These are phyloP conservation scores for Lophiotrema nucula DNA, from an alignment of 495 filamentous ascomycete species.

Conservation along the genomic window DNA sequence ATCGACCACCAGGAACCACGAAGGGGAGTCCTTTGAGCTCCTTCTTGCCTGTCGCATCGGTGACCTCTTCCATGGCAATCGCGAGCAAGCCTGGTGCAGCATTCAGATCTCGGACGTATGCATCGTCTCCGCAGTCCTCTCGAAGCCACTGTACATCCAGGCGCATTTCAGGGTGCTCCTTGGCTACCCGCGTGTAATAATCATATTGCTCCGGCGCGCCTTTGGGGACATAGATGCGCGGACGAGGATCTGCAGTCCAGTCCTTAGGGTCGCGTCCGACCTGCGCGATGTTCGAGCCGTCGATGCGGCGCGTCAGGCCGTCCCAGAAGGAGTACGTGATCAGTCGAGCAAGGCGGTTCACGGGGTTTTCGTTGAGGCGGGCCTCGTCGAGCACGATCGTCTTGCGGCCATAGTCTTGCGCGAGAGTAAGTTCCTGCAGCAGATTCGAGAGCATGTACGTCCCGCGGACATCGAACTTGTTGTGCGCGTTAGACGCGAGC, in stretches of 20 bases:
- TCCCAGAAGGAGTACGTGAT: slow-evolving; percentile 90
- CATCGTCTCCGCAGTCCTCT: slow-evolving; percentile 67
- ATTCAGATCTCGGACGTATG: slow-evolving; percentile 72
- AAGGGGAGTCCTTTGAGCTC: slow-evolving; percentile 81
- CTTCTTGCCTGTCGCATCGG: slow-evolving; percentile 64
- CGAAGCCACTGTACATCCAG: slow-evolving; percentile 80
- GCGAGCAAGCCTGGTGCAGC: slow-evolving; percentile 84
- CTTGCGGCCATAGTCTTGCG: slow-evolving; percentile 79
- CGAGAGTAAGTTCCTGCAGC: slow-evolving; percentile 87
- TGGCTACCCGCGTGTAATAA: slow-evolving; percentile 78
- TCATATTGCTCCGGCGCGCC: slow-evolving; percentile 82
- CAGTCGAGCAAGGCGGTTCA: slow-evolving; percentile 76
- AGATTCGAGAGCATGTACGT: slow-evolving; percentile 96
- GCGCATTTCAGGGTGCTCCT: slow-evolving; percentile 72
- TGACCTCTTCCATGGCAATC: slow-evolving; percentile 76
- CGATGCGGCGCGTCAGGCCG: slow-evolving; percentile 81
- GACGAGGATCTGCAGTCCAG: slow-evolving; percentile 81
- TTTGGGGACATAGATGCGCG: slow-evolving; percentile 87
- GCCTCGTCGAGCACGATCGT: slow-evolving; percentile 84
- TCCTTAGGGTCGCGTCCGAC: slow-evolving; percentile 88
- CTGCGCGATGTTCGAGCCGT: slow-evolving; percentile 79
- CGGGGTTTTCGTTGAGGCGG: slow-evolving; percentile 87
- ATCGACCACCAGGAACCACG: slow-evolving; percentile 91
- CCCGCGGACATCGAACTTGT: slow-evolving; percentile 80
- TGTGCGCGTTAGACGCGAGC: slow-evolving; percentile 79